Evolutionary conservation across 1,139 yeast genomes (phyloP).

Genomic region (Candida sojae): DNA sequence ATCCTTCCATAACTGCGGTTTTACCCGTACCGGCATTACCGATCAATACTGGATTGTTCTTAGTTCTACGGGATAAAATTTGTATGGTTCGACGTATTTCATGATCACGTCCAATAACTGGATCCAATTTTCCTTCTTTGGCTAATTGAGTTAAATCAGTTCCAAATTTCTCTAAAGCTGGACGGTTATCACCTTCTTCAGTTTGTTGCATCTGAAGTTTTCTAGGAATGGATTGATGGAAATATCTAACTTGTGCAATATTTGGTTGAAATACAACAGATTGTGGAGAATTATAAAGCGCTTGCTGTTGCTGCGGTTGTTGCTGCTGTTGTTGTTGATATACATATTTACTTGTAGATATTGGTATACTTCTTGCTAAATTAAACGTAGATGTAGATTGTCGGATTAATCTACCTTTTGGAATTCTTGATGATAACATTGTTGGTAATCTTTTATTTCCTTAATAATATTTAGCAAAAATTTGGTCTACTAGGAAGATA

Average conservation of each 20-base stretch:
- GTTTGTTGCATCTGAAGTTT: slow-evolving; percentile 41
- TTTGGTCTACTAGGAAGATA: not conserved
- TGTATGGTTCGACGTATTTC: slow-evolving; percentile 93
- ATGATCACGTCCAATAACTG: slow-evolving; percentile 95
- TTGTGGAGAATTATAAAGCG: not conserved
- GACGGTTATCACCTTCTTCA: slow-evolving; percentile 56
- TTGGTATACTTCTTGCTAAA: slow-evolving; percentile 4
- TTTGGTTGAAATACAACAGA: not conserved
- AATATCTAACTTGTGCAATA: slow-evolving; percentile 9
- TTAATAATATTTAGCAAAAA: not conserved
- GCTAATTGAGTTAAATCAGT: slow-evolving; percentile 86
- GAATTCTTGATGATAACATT: slow-evolving; percentile 11
- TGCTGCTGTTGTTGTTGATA: slow-evolving; percentile 2
- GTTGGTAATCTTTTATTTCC: not conserved
- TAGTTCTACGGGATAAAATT: slow-evolving; percentile 86
- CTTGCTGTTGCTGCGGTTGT: not conserved
- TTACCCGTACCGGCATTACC: slow-evolving; percentile 99
- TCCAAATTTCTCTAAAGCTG: slow-evolving; percentile 88
- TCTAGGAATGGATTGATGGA: slow-evolving; percentile 21
- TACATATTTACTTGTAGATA: slow-evolving; percentile 3
- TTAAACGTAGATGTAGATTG: slow-evolving; percentile 5
- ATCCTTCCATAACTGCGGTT: slow-evolving; percentile 94
- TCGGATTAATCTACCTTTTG: slow-evolving; percentile 6
- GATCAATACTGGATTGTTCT: slow-evolving; percentile 89
- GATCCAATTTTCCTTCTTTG: slow-evolving; percentile 86